A percentile compares a stretch with the other conserved stretches of the same genome.
Conservation (phyloP, 2,329 filamentous ascomycete genomes). For the Neonectria faginata region DNA sequence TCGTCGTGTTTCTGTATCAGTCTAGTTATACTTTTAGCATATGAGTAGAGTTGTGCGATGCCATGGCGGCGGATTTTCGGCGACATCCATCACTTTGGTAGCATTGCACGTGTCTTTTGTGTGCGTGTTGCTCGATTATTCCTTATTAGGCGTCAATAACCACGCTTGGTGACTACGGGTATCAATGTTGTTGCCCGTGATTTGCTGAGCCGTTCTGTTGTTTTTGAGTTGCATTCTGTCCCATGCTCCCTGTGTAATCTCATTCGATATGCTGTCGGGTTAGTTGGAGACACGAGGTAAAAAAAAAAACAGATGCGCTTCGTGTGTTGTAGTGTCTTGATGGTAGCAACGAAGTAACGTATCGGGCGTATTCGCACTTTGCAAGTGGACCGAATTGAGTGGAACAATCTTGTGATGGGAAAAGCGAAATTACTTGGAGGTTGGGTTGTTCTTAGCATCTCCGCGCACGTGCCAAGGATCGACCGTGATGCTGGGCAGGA, state of each 20-base stretch:
- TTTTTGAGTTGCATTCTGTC: neutral
- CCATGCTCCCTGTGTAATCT: neutral
- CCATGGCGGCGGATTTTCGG: neutral
- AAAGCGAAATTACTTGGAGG: neutral
- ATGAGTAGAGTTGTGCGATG: neutral
- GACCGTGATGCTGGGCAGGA: neutral
- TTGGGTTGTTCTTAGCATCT: neutral
- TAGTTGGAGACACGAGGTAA: too few relatives aligned
- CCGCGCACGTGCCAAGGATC: neutral
- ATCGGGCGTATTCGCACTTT: too few relatives aligned
- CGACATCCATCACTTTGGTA: neutral
- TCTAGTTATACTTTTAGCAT: neutral
- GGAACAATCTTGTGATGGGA: too few relatives aligned
- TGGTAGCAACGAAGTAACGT: too few relatives aligned
- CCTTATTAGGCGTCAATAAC: too few relatives aligned
- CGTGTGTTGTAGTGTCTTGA: too few relatives aligned
- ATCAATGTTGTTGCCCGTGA: neutral
- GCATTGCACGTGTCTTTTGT: neutral
- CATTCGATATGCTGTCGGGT: neutral
- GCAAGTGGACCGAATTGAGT: too few relatives aligned
- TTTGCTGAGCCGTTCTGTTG: neutral
- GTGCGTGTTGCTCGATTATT: neutral
- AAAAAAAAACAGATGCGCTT: too few relatives aligned
- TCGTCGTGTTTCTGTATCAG: neutral
- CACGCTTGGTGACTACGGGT: too few relatives aligned